phyloP scores from a whole-genome alignment of 495 filamentous ascomycete genomes.

The Parachaetomium inaequale region DNA sequence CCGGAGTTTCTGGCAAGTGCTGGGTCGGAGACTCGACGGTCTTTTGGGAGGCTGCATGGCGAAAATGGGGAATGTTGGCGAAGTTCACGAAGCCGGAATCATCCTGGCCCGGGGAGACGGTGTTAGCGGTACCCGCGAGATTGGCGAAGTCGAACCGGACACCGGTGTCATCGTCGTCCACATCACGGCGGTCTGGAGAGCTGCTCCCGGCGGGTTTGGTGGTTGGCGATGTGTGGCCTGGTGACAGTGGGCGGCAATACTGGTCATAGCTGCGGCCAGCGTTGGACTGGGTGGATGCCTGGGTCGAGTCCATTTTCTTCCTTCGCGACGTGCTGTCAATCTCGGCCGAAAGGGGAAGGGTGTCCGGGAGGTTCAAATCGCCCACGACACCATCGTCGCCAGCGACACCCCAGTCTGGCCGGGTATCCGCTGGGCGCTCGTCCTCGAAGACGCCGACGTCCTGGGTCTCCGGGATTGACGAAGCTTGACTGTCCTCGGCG shows the following conservation, averaged over 20 bases:
- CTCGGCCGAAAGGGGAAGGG: conserved; percentile 2
- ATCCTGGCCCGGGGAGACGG: conserved; percentile 17
- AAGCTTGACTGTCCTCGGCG: conserved; percentile 1
- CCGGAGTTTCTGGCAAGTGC: conserved; percentile 42
- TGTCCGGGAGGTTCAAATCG: conserved; percentile 5
- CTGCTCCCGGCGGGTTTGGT: conserved; percentile 7
- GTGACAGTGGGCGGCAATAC: conserved; percentile 20
- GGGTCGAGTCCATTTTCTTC: conserved; percentile 32
- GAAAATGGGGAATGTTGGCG: conserved; percentile 15
- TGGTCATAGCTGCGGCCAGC: conserved; percentile 44
- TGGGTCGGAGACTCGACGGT: conserved; percentile 9
- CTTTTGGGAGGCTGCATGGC: conserved; percentile 15
- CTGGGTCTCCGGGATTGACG: conserved; percentile 14
- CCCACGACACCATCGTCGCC: neutral
- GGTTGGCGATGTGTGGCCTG: conserved; percentile 1
- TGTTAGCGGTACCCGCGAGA: conserved; percentile 5
- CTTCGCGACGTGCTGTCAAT: conserved; percentile 1
- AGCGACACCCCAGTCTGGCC: neutral
- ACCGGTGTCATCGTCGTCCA: conserved; percentile 37
- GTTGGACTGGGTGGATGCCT: conserved; percentile 44
- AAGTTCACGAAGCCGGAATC: conserved; percentile 28
- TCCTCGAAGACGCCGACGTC: neutral
- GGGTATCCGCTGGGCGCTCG: neutral
- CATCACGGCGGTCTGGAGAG: conserved; percentile 25
- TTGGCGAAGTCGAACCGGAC: conserved; percentile 33